Evolutionary conservation across 495 filamentous ascomycete genomes (phyloP).

Genomic region (Pseudotulostoma volvatum): DNA sequence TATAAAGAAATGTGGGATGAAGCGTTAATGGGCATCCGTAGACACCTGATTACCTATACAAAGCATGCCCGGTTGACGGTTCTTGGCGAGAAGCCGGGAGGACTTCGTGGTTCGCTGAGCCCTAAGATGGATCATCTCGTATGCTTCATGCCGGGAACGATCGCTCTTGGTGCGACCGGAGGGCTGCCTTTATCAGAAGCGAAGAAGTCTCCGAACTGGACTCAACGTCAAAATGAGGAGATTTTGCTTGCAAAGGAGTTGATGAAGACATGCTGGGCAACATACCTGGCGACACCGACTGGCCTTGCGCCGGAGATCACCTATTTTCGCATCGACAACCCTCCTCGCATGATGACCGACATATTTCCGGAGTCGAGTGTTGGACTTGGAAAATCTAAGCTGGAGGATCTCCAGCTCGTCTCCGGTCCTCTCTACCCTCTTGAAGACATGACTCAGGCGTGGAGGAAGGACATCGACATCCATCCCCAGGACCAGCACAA

Average conservation of each 20-base stretch:
- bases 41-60: constrained; percentile 82
- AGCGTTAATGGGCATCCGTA: constrained; percentile 66
- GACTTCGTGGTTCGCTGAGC: constrained; percentile 43
- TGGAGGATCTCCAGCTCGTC: constrained; percentile 17
- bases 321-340: constrained; percentile 60
- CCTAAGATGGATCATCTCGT: constrained; percentile 98
- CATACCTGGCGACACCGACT: constrained; percentile 75
- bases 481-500: constrained; percentile 70
- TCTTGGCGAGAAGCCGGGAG: constrained; percentile 68
- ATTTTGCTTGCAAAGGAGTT: constrained; percentile 74
- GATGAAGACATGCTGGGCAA: constrained; percentile 95
- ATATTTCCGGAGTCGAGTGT: constrained; percentile 22
- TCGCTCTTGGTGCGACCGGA: constrained; percentile 74
- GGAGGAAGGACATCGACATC: constrained; percentile 63
- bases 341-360: constrained; percentile 23
- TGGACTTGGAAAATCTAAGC: constrained; percentile 4
- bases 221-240: constrained; percentile 63
- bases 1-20: constrained; percentile 92
- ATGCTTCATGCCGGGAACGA: constrained; percentile 94
- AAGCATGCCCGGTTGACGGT: constrained; percentile 64
- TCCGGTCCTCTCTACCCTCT: constrained; percentile 18
- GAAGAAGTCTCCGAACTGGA: constrained; percentile 53
- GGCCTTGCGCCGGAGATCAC: constrained; percentile 87
- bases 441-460: constrained; percentile 18
- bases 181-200: constrained; percentile 60